These are phyloP conservation scores for Mucor piriformis DNA, from an alignment of 371 early-diverging fungal species.

Conservation along the genomic window DNA sequence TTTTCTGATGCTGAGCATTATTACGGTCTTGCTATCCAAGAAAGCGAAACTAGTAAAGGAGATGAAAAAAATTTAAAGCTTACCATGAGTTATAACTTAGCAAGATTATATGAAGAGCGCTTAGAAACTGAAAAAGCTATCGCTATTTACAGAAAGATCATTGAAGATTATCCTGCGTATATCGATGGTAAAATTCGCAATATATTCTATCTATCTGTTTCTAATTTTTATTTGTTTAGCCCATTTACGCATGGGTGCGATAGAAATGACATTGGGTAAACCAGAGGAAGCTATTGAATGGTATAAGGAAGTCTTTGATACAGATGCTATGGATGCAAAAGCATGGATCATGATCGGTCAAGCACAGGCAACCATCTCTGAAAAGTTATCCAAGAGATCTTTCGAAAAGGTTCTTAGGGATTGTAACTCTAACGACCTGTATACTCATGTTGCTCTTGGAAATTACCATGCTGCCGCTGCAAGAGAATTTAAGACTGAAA, in stretches of 20 bases:
- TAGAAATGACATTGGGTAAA: slow-evolving; percentile 57
- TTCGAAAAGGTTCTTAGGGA: slow-evolving; percentile 80
- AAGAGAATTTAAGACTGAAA: slow-evolving; percentile 52
- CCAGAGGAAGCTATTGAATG: slow-evolving; percentile 64
- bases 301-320: slow-evolving; percentile 67
- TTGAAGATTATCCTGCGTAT: slow-evolving; percentile 74
- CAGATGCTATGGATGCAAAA: slow-evolving; percentile 62
- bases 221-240: slow-evolving; percentile 33
- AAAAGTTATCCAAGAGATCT: slow-evolving; percentile 67
- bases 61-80: slow-evolving; percentile 32
- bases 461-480: slow-evolving; percentile 76
- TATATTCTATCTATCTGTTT: not conserved
- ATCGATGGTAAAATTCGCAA: slow-evolving; percentile 50
- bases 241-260: slow-evolving; percentile 77
- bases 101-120: slow-evolving; percentile 74
- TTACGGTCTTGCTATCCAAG: slow-evolving; percentile 45
- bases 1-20: slow-evolving; percentile 35
- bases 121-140: slow-evolving; percentile 66
- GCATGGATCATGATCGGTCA: slow-evolving; percentile 79
- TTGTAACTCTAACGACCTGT: slow-evolving; percentile 79
- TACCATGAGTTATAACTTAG: slow-evolving; percentile 84
- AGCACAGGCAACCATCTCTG: slow-evolving; percentile 59
- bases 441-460: slow-evolving; percentile 82
- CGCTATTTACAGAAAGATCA: slow-evolving; percentile 64
- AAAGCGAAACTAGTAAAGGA: slow-evolving; percentile 24